phyloP scores from a whole-genome alignment of 371 early-diverging fungal species.

The Mortierella sp. region DNA sequence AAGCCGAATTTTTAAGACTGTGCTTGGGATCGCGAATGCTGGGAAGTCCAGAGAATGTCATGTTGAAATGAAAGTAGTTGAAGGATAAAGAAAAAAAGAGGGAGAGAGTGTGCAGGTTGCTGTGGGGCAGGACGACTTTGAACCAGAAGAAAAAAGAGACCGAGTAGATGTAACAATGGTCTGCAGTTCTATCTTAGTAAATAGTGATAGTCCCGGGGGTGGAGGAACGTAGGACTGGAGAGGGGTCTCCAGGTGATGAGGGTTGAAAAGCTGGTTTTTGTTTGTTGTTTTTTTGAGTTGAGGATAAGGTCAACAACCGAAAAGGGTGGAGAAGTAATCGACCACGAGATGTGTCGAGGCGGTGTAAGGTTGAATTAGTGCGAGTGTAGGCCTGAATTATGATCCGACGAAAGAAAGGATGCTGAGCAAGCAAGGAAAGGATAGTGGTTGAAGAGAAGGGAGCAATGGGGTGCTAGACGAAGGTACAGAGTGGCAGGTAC shows the following conservation, averaged over 20 bases:
- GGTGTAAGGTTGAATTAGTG: not conserved
- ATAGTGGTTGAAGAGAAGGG: not conserved
- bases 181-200: not conserved
- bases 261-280: not conserved
- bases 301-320: not conserved
- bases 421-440: not conserved
- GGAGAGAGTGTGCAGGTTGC: not conserved
- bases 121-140: not conserved
- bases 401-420: not conserved
- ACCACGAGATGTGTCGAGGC: not conserved
- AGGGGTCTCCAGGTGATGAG: slow-evolving; percentile 15
- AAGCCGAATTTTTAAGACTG: slow-evolving; percentile 24
- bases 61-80: slow-evolving; percentile 12
- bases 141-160: not conserved
- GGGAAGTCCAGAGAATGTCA: slow-evolving; percentile 57
- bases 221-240: not conserved
- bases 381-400: not conserved
- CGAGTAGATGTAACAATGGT: not conserved
- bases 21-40: slow-evolving; percentile 53
- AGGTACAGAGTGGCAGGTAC: not conserved
- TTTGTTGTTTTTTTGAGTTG: slow-evolving; percentile 5
- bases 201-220: not conserved
- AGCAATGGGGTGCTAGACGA: not conserved
- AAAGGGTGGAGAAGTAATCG: not conserved
- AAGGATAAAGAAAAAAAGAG: not conserved